phyloP scores from a whole-genome alignment of 2,329 filamentous ascomycete genomes.

The Stagonosporopsis rhizophila region DNA sequence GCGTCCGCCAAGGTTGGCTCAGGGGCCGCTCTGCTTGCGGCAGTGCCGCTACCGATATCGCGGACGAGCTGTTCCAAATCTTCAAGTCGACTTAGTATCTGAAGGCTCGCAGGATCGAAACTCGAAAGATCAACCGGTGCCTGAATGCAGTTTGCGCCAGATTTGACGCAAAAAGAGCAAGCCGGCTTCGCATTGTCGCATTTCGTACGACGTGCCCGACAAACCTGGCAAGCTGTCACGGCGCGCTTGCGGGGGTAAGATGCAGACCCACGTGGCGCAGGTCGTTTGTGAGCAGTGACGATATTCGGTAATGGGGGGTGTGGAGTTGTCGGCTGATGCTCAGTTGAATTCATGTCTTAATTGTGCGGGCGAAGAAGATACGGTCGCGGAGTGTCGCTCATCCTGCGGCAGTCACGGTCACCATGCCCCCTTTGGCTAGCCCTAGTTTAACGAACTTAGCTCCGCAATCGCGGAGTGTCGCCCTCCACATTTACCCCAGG shows the following conservation, averaged over 20 bases:
- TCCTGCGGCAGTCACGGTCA: neutral
- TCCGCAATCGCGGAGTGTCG: neutral
- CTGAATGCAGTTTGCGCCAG: conserved; percentile 19
- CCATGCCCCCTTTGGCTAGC: too few relatives aligned
- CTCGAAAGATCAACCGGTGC: conserved; percentile 19
- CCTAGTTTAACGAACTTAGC: too few relatives aligned
- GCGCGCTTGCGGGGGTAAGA: conserved; percentile 23
- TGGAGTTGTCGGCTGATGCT: neutral
- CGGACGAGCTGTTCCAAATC: conserved; percentile 12
- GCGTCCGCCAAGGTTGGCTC: neutral
- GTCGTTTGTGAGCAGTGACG: conserved; percentile 11
- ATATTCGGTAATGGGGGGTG: neutral
- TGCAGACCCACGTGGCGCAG: conserved; percentile 22
- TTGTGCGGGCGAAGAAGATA: neutral
- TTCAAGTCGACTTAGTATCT: conserved; percentile 18
- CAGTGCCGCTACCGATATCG: neutral
- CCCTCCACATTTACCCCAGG: conserved; percentile 1
- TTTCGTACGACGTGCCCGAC: conserved; percentile 20
- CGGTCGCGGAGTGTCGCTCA: conserved; percentile 5
- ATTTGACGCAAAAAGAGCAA: conserved; percentile 19
- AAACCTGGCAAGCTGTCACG: conserved; percentile 22
- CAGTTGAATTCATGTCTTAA: neutral
- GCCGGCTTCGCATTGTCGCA: conserved; percentile 22
- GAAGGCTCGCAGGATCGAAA: conserved; percentile 23
- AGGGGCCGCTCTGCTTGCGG: neutral